These are phyloP conservation scores for Hypoxylon cercidicola DNA, from an alignment of 495 filamentous ascomycete genomes.

Conservation along the genomic window DNA sequence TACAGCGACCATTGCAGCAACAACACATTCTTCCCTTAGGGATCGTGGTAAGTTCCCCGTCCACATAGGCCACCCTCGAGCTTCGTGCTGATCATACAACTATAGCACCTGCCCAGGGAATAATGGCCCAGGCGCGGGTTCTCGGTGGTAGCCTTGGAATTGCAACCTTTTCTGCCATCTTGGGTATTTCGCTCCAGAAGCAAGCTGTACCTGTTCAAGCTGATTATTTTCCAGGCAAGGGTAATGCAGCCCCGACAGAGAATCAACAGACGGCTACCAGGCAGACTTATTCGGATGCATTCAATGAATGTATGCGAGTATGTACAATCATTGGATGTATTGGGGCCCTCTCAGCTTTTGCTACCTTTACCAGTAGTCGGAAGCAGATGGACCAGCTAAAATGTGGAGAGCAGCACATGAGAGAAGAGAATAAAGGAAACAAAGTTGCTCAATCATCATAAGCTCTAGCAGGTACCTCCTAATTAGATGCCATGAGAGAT, in stretches of 20 bases:
- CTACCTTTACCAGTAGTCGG: conserved; percentile 45
- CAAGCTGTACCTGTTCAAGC: conserved; percentile 15
- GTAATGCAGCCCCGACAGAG: too few species aligned
- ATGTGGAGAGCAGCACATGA: conserved; percentile 30
- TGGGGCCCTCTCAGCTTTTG: conserved; percentile 45
- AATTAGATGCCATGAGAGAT: too few species aligned
- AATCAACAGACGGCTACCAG: conserved; percentile 26
- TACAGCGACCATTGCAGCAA: conserved; percentile 50
- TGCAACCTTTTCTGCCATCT: conserved; percentile 59
- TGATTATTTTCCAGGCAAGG: conserved; percentile 10
- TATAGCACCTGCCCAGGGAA: conserved; percentile 60
- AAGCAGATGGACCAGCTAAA: conserved; percentile 41
- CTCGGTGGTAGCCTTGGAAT: conserved; percentile 65
- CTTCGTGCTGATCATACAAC: conserved; percentile 12
- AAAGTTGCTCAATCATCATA: conserved; percentile 13
- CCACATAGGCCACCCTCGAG: background rate
- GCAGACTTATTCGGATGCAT: conserved; percentile 50
- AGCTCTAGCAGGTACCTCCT: too few species aligned
- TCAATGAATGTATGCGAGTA: conserved; percentile 53
- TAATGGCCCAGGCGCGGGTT: conserved; percentile 62
- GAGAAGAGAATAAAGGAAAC: conserved; percentile 15
- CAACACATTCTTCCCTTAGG: conserved; percentile 44
- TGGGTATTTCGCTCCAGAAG: conserved; percentile 43
- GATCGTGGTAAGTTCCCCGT: conserved; percentile 50
- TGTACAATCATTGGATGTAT: conserved; percentile 48